phyloP scores from a whole-genome alignment of 1,139 yeast genomes.

The Yamadazyma oceani region DNA sequence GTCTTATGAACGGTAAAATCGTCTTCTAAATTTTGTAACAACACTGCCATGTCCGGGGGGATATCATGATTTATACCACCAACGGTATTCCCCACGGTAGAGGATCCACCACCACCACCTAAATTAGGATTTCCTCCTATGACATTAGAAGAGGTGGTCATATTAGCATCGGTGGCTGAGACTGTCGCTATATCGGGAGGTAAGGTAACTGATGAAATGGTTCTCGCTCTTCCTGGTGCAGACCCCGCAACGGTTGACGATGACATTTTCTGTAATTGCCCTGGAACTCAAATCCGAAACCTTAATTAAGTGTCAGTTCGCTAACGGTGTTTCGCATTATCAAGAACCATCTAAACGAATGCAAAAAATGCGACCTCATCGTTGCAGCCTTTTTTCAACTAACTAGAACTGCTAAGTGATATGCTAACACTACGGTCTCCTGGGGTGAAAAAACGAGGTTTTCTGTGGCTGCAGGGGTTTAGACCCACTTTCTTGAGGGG shows the following conservation, averaged over 20 bases:
- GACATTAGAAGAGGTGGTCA: constrained; percentile 19
- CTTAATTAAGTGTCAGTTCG: background rate
- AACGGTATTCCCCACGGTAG: constrained; percentile 10
- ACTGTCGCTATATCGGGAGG: constrained; percentile 24
- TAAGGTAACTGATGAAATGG: constrained; percentile 17
- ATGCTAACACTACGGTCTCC: too few species aligned
- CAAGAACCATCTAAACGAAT: too few species aligned
- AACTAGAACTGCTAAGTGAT: too few species aligned
- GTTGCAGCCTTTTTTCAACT: background rate
- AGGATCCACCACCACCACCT: constrained; percentile 7
- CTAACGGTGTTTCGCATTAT: background rate
- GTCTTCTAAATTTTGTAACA: constrained; percentile 44
- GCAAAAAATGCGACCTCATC: constrained; percentile 1
- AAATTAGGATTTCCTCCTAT: constrained; percentile 10
- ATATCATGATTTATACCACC: constrained; percentile 31
- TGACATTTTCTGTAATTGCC: constrained; percentile 8
- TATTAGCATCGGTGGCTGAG: constrained; percentile 27
- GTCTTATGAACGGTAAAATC: constrained; percentile 42
- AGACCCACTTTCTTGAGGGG: too few species aligned
- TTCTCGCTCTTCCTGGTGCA: constrained; percentile 20
- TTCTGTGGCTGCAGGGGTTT: too few species aligned
- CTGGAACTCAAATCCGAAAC: background rate
- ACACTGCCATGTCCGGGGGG: constrained; percentile 48
- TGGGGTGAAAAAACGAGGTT: too few species aligned
- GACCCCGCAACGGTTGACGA: constrained; percentile 20